A percentile compares a stretch with the other conserved stretches of the same genome.
Conservation (phyloP, 805 yeast species). For the Schwanniomyces polymorphus region DNA sequence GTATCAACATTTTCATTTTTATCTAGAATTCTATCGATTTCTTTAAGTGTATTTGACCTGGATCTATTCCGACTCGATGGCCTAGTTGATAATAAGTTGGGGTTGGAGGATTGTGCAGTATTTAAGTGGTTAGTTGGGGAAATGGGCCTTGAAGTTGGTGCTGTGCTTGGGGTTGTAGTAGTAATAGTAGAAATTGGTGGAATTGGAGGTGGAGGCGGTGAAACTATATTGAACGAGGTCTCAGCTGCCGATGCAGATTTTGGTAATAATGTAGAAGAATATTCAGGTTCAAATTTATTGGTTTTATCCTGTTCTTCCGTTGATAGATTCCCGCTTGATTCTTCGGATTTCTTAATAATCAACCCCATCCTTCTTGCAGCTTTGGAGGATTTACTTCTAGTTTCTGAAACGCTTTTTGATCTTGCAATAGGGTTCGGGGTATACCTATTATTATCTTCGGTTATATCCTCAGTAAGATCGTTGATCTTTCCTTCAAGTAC, state of each 20-base stretch:
- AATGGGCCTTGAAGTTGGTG: slow-evolving; percentile 11
- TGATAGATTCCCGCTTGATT: slow-evolving; percentile 2
- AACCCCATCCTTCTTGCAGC: slow-evolving; percentile 79
- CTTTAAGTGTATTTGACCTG: slow-evolving; percentile 36
- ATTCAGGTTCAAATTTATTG: neutral
- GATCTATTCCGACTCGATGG: slow-evolving; percentile 21
- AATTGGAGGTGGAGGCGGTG: slow-evolving; percentile 13
- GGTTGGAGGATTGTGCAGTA: slow-evolving; percentile 2
- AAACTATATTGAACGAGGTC: slow-evolving; percentile 8
- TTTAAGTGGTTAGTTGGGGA: slow-evolving; percentile 13
- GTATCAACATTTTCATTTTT: slow-evolving; percentile 38
- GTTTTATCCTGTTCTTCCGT: neutral
- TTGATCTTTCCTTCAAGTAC: slow-evolving; percentile 6
- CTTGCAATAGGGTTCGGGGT: slow-evolving; percentile 21
- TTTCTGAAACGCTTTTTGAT: slow-evolving; percentile 29
- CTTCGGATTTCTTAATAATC: slow-evolving; percentile 48
- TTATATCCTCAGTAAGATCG: slow-evolving; percentile 4
- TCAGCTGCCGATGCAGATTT: slow-evolving; percentile 24
- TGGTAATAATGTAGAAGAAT: slow-evolving; percentile 7
- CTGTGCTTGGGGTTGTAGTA: slow-evolving; percentile 6
- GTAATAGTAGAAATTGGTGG: slow-evolving; percentile 9
- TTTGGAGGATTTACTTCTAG: slow-evolving; percentile 53
- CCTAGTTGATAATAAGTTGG: slow-evolving; percentile 5
- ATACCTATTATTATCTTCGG: slow-evolving; percentile 7
- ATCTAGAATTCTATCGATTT: slow-evolving; percentile 35